Percentiles rank a stretch among this genome's conserved stretches.
phyloP scores from a whole-genome alignment of 306 rosid species.

The Cicer yamashitae region DNA sequence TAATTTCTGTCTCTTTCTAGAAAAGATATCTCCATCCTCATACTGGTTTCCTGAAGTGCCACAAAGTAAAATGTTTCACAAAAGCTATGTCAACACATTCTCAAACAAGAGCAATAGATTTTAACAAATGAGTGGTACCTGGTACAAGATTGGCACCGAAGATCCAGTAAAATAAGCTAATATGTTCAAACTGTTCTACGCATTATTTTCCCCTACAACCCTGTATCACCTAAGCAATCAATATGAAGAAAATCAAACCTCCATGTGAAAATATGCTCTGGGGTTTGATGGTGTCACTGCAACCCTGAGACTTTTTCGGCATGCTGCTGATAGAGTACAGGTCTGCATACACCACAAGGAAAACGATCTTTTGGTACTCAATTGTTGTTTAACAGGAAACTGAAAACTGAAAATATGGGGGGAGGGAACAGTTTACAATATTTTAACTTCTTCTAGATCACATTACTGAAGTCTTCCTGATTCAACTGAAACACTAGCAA shows the following conservation, averaged over 20 bases:
- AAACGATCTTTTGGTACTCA: constrained; percentile 15
- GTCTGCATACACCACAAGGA: constrained; percentile 46
- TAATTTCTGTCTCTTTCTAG: constrained; percentile 73
- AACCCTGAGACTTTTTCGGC: constrained; percentile 40
- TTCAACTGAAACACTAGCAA: constrained; percentile 10
- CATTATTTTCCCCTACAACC: constrained; percentile 26
- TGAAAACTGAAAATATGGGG: neutral
- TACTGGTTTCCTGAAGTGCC: constrained; percentile 52
- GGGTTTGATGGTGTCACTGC: constrained; percentile 41
- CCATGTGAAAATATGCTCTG: constrained; percentile 42
- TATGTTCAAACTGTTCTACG: constrained; percentile 12
- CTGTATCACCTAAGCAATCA: constrained; percentile 37
- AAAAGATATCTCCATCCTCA: constrained; percentile 54
- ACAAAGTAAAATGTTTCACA: constrained; percentile 36
- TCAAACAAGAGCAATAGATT: constrained; percentile 39
- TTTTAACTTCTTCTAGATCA: constrained; percentile 14
- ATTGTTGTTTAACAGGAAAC: constrained; percentile 14
- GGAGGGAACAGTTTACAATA: neutral
- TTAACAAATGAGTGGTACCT: constrained; percentile 32
- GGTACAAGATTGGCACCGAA: constrained; percentile 12
- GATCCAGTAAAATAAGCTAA: constrained; percentile 12
- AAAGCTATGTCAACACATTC: constrained; percentile 17
- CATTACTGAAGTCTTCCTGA: neutral
- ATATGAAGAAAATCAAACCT: constrained; percentile 41
- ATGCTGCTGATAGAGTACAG: constrained; percentile 36